Base-by-base conservation (phyloP, 768 basidiomycete species). In the Gymnopilus junonius region DNA sequence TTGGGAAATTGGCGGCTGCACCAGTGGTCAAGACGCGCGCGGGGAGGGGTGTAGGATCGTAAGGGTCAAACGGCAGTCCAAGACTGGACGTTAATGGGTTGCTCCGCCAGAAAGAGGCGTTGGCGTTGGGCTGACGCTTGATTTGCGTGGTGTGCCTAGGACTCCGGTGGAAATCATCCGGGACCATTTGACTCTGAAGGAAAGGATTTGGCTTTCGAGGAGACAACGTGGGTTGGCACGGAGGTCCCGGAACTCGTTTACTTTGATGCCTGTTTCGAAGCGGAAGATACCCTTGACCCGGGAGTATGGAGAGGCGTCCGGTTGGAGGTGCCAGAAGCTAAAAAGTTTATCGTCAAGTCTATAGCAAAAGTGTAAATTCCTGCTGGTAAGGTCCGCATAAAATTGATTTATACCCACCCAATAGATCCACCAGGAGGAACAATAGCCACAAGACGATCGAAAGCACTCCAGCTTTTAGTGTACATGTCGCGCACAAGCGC, bases 261-360 rank as follows among this genome's bases (percentile, higher is more conserved):
- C 93, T 73, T 93, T 92, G 74, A 94, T 84, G 20, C 93, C 93
- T 0, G 89, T 93, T 74, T 95, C 93, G 75, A 95, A 94, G 20
- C 93, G 88, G 76, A 85, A 93, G 63, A 93, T 92, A 10, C 93
- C 93, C 71, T 94, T 93, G 61, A 92, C 90, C 45, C 91, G 90
- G 0, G 91, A 86, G 56, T 87, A 83, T 1, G 93, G 92, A 71
- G 83, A 88, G 54, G 83, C 84, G 67, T 94, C 93, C 23, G 85
- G 86, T 74, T 94, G 93, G 15, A 94, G 81, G 64, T 92, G 82
- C 91, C 92, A 95, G 80, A 94, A 95, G 62, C 90, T 90, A 76
- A 95, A 95, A 1, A 95, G 84, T 71, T 95, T 95, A 79, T 95
- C 93, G 69, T 95, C 94, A 55, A 95, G 86, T n/a, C 92, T 93